Evolutionary conservation across 2,329 filamentous ascomycete genomes (phyloP).

Genomic region (Alternaria triticimaculans): DNA sequence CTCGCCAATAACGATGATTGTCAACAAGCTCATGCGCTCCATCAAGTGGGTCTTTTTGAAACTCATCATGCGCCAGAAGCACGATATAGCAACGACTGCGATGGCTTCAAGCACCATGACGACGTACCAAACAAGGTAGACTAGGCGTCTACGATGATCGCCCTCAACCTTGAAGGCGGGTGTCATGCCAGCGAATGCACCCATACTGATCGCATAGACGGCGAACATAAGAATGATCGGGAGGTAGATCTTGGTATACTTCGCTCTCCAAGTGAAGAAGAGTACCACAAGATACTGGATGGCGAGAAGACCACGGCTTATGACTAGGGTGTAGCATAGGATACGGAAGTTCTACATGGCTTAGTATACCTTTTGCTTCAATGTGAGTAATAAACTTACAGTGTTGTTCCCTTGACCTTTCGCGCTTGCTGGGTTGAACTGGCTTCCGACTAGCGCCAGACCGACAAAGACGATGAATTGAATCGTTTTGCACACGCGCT

Average conservation of each 20-base stretch:
- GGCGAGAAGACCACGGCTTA: constrained; percentile 40
- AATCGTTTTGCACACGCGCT: constrained; percentile 46
- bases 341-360: constrained; percentile 41
- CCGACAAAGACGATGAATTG: constrained; percentile 50
- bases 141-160: constrained; percentile 13
- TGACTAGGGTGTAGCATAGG: constrained; percentile 44
- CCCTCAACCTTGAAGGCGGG: constrained; percentile 36
- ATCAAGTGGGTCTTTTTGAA: constrained; percentile 69
- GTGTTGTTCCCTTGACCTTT: constrained; percentile 35
- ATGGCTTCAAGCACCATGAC: constrained; percentile 62
- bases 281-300: constrained; percentile 45
- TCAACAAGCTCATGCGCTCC: constrained; percentile 68
- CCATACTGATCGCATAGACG: constrained; percentile 36
- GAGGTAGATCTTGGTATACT: constrained; percentile 43
- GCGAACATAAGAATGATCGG: constrained; percentile 40
- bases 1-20: constrained; percentile 71
- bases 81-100: constrained; percentile 61
- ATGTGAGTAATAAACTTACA: constrained; percentile 16
- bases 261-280: constrained; percentile 38
- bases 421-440: constrained; percentile 40
- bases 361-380: constrained; percentile 2
- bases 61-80: constrained; percentile 62
- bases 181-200: constrained; percentile 44
- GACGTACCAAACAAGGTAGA: constrained; percentile 48
- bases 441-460: constrained; percentile 44